Evolutionary conservation across 345 rosid genomes (phyloP).

Genomic region (Moricandia arvensis): DNA sequence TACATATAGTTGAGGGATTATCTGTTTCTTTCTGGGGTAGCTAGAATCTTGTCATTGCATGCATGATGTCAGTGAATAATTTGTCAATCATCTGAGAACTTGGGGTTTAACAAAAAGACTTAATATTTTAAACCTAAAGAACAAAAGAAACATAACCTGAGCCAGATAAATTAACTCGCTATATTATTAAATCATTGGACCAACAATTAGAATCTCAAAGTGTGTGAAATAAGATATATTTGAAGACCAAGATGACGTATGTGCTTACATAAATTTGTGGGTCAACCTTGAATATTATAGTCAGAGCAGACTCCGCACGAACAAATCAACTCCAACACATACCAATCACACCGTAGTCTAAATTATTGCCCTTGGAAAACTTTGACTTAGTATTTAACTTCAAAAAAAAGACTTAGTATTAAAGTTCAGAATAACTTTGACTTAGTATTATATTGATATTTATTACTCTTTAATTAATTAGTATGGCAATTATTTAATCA

Average conservation of each 20-base stretch:
- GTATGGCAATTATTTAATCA: background rate
- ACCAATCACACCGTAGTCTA: constrained; percentile 9
- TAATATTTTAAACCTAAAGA: background rate
- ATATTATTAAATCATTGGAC: constrained; percentile 11
- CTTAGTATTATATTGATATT: background rate
- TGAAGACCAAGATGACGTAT: constrained; percentile 32
- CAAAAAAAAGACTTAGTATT: too few species aligned
- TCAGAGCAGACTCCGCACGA: constrained; percentile 30
- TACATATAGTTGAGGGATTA: background rate
- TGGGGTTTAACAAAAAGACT: background rate
- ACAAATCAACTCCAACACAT: constrained; percentile 24
- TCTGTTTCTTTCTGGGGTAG: background rate
- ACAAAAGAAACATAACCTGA: constrained; percentile 21
- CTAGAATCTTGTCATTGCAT: constrained; percentile 19
- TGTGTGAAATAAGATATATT: constrained; percentile 8
- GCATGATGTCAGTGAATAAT: constrained; percentile 15
- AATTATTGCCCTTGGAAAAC: background rate
- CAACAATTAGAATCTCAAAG: constrained; percentile 7
- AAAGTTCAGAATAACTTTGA: too few species aligned
- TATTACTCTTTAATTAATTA: background rate
- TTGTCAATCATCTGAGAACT: constrained; percentile 4
- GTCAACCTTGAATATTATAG: constrained; percentile 32
- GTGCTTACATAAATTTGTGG: constrained; percentile 29
- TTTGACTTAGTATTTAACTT: constrained; percentile 9
- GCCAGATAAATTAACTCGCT: background rate